Base-by-base conservation (phyloP, 805 yeast species). In the Myxozyma melibiosi region DNA sequence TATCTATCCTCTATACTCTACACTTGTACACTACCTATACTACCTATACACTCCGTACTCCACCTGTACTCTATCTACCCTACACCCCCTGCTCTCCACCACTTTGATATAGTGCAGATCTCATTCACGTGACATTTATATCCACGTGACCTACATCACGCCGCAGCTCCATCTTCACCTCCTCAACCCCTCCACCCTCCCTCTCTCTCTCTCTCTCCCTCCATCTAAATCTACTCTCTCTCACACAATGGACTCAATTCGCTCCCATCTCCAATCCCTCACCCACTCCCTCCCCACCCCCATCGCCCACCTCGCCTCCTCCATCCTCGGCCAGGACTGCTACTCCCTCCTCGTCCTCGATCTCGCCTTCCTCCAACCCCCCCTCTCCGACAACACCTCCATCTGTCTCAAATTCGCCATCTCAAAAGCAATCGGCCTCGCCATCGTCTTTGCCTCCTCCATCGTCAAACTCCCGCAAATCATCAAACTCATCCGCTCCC, bases 381-480 rank as follows among this genome's bases (percentile, higher is more conserved):
- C 43, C 27, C 35, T 24, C 28, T 28, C 33, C 25, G 51, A 25
- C 22, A 42, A 41, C 14, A 11, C 42, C 20, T 22, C 25, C 13
- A 62, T 63, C 7, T 68, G 74, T 31, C 48, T 72, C 16, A 66
- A 68, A 37, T 57, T 56, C 9, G 72, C 73, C 16, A 44, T 74
- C 22, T 63, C 74, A 9, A 71, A 72, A 51, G 65, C 71, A 0
- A 50, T 76, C 24, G 71, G 76, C 25, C 51, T 73, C 34, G 77
- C 73, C 4, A 73, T 76, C 31, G 69, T 76, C 38, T 62, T 68
- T 1, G 66, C 71, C 45, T 70, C 78, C 1, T 69, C 76, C 2
- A 63, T 74, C 20, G 72, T 75, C 38, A 76, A 76, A 57, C 60
- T 77, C 0, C 80, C 80, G 6, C 79, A 77, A 63, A 71, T 76